Evolutionary conservation across 768 basidiomycete genomes (phyloP).

Genomic region (Amanita rimosa): DNA sequence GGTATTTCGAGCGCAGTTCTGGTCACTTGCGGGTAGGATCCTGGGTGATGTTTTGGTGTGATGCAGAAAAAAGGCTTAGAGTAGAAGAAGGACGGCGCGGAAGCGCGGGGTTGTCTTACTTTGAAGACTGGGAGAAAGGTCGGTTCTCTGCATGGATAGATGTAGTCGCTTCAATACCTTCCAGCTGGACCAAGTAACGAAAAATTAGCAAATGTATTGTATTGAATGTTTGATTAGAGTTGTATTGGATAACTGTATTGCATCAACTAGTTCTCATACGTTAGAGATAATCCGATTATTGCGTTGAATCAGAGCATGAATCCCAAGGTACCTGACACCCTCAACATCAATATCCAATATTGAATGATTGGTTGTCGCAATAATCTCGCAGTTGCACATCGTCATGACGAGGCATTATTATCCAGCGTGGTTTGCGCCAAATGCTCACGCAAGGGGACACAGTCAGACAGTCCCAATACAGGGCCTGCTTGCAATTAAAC

Average conservation of each 20-base stretch:
- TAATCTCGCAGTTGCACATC: no score
- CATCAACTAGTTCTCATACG: no score
- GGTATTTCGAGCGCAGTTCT: constrained; percentile 95
- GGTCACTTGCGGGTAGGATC: constrained; percentile 79
- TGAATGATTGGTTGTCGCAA: no score
- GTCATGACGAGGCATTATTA: no score
- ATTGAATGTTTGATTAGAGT: neutral
- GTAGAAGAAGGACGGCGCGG: constrained; percentile 55
- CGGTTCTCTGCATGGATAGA: constrained; percentile 60
- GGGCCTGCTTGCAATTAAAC: neutral
- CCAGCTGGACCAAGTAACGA: constrained; percentile 52
- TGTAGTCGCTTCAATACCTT: constrained; percentile 60
- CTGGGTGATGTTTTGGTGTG: constrained; percentile 98
- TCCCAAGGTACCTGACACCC: no score
- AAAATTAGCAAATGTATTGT: neutral
- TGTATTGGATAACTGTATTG: neutral
- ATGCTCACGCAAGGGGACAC: no score
- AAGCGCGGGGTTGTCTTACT: constrained; percentile 53
- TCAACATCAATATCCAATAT: no score
- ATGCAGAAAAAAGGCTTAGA: constrained; percentile 80
- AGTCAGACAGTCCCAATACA: no score
- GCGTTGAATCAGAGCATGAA: no score
- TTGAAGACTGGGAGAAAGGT: constrained; percentile 70
- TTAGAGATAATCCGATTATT: no score
- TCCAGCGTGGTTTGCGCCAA: no score